A percentile compares a stretch with the other conserved stretches of the same genome.
phyloP scores from a whole-genome alignment of 169 alveolate genomes.

The Cryptosporidium sp. region DNA sequence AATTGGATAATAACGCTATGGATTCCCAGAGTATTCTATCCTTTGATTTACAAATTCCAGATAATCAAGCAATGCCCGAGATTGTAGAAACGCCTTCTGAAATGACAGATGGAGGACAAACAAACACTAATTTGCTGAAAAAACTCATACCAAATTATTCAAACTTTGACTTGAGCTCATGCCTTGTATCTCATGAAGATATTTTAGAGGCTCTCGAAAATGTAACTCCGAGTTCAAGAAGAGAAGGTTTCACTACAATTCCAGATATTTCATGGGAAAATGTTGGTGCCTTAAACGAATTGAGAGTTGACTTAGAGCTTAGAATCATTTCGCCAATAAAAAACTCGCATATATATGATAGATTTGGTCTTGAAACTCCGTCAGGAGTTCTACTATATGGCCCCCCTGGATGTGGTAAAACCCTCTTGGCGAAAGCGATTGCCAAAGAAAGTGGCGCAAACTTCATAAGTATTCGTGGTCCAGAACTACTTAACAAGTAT shows the following conservation, averaged over 20 bases:
- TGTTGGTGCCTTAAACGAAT: constrained; percentile 94
- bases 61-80: not conserved
- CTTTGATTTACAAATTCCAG: constrained; percentile 35
- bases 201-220: constrained; percentile 86
- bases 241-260: constrained; percentile 96
- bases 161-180: not conserved
- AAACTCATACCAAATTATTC: not conserved
- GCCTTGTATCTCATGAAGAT: constrained; percentile 86
- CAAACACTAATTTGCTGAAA: not conserved
- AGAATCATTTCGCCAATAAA: constrained; percentile 94
- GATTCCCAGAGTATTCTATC: not conserved
- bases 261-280: constrained; percentile 96
- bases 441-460: constrained; percentile 96
- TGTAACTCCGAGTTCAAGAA: constrained; percentile 93
- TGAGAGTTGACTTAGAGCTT: constrained; percentile 90
- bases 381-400: constrained; percentile 98
- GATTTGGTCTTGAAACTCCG: constrained; percentile 92
- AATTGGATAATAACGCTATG: not conserved
- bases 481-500: constrained; percentile 97
- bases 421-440: constrained; percentile 97
- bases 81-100: not conserved
- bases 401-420: constrained; percentile 99
- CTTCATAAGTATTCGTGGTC: constrained; percentile 96
- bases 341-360: constrained; percentile 90
- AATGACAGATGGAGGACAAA: not conserved